A percentile compares a stretch with the other conserved stretches of the same genome.
These are phyloP conservation scores for Trichothecium roseum DNA, from an alignment of 2,329 filamentous ascomycete genomes.

Conservation along the genomic window DNA sequence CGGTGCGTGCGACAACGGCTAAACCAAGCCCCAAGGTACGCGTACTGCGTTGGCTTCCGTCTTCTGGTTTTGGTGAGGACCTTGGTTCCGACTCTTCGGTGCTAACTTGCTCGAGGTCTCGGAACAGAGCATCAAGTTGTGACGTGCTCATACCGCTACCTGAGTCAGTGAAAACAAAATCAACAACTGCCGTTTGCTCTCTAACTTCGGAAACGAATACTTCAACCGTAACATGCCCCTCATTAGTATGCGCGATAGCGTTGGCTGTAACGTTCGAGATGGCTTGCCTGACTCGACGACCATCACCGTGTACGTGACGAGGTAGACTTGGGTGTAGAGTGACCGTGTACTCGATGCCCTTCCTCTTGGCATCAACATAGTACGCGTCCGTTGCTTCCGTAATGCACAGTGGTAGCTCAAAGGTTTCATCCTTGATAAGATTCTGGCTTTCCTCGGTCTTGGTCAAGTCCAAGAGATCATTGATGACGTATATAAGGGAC, in stretches of 20 bases:
- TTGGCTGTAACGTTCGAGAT: constrained; percentile 79
- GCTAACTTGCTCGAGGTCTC: constrained; percentile 48
- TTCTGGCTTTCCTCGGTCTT: constrained; percentile 76
- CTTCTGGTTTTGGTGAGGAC: constrained; percentile 8
- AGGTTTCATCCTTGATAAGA: constrained; percentile 69
- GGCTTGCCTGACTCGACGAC: constrained; percentile 68
- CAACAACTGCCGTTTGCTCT: constrained; percentile 51
- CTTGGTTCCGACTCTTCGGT: constrained; percentile 26
- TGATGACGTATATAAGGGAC: constrained; percentile 87
- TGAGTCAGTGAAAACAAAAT: constrained; percentile 67
- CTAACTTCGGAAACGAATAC: constrained; percentile 47
- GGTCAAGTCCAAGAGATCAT: constrained; percentile 79
- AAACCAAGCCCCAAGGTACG: constrained; percentile 66
- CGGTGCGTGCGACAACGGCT: constrained; percentile 76
- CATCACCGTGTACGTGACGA: constrained; percentile 63
- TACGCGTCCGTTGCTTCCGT: constrained; percentile 72
- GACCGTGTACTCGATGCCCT: constrained; percentile 61
- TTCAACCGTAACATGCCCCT: constrained; percentile 61
- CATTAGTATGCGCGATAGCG: constrained; percentile 65
- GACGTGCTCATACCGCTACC: constrained; percentile 60
- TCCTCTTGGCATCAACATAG: constrained; percentile 61
- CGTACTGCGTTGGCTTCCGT: constrained; percentile 17
- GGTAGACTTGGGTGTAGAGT: constrained; percentile 60
- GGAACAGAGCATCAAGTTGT: constrained; percentile 45
- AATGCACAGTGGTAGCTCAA: constrained; percentile 62